These are phyloP conservation scores for Symbiodinium pilosum DNA, from an alignment of 73 alveolate species.

Conservation along the genomic window DNA sequence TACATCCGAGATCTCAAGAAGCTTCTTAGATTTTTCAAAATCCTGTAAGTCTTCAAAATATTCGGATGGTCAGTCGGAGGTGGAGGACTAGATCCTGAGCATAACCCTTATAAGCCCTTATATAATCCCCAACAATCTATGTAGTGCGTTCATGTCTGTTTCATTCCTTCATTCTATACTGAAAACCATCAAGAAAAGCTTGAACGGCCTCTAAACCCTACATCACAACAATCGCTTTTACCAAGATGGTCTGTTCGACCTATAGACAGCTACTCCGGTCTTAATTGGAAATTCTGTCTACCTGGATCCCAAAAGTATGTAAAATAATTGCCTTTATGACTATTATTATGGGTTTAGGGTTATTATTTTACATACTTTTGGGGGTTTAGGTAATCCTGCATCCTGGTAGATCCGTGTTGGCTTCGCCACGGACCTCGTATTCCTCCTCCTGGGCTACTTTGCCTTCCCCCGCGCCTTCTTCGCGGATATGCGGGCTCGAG, in stretches of 20 bases:
- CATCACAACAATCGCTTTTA: too few relatives aligned
- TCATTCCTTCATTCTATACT: not conserved
- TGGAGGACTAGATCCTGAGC: too few relatives aligned
- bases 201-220: not conserved
- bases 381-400: not conserved
- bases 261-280: not conserved
- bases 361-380: not conserved
- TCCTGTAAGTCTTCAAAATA: too few relatives aligned
- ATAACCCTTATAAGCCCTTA: too few relatives aligned
- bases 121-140: too few relatives aligned
- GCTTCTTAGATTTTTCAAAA: too few relatives aligned
- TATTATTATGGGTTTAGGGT: too few relatives aligned
- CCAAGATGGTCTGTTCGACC: too few relatives aligned
- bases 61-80: too few relatives aligned
- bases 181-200: not conserved
- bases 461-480: slow-evolving; percentile 84
- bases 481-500: slow-evolving; percentile 80
- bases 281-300: not conserved
- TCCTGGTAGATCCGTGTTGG: not conserved
- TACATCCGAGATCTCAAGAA: too few relatives aligned
- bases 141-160: too few relatives aligned
- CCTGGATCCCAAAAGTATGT: not conserved
- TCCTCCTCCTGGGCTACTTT: slow-evolving; percentile 20
- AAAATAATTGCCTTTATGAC: too few relatives aligned
- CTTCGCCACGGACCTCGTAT: not conserved